These are phyloP conservation scores for Polymyxa betae DNA, from an alignment of 208 protist species.

Conservation along the genomic window DNA sequence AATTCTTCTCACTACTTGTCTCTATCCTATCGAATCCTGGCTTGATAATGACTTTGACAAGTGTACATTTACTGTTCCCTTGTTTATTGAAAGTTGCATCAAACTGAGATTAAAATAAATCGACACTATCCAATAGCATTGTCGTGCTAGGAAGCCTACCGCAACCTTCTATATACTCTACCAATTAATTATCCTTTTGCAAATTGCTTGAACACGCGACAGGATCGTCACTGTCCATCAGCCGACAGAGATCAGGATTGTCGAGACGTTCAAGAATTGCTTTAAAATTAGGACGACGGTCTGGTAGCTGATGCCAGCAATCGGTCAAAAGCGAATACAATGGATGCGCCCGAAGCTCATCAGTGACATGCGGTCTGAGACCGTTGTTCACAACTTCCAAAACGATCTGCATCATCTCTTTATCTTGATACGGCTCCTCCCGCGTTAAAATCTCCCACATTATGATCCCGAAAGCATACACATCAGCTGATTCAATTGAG, in stretches of 20 bases:
- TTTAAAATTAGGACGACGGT: background rate
- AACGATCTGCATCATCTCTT: conserved; percentile 63
- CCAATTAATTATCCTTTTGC: too few species aligned
- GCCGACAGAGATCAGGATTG: background rate
- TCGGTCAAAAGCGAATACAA: conserved; percentile 2
- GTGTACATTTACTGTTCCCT: background rate
- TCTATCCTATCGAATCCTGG: background rate
- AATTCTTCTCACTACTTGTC: background rate
- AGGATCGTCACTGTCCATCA: background rate
- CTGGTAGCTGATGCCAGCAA: background rate
- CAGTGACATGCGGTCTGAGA: background rate
- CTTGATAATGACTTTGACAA: background rate
- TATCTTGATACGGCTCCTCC: conserved; percentile 66
- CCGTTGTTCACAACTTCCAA: conserved; percentile 31
- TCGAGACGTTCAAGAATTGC: background rate
- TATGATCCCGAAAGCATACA: conserved; percentile 72
- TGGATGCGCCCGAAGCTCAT: background rate
- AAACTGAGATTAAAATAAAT: background rate
- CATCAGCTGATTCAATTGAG: too few species aligned
- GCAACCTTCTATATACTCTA: too few species aligned
- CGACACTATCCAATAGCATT: too few species aligned
- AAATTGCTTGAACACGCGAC: background rate
- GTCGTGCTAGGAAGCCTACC: too few species aligned
- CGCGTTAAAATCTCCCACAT: conserved; percentile 73
- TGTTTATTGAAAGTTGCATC: background rate